Evolutionary conservation across 306 rosid species (phyloP).

Genomic region (Luffa acutangula): DNA sequence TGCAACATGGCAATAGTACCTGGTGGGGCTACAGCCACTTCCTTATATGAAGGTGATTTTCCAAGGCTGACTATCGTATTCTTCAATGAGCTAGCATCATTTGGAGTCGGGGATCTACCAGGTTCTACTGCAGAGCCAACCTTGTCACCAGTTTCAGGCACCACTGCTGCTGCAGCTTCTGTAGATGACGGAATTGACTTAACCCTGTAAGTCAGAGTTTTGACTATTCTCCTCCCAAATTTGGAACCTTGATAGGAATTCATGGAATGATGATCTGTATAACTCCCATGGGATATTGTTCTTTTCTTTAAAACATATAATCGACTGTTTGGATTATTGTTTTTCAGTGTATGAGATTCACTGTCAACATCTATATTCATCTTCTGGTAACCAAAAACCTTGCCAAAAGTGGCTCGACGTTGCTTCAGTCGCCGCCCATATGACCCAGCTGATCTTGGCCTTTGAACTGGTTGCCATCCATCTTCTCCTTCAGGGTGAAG

Average conservation of each 20-base stretch:
- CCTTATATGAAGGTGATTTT: constrained; percentile 96
- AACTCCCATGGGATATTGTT: constrained; percentile 56
- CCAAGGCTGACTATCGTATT: constrained; percentile 60
- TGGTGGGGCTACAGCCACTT: constrained; percentile 98
- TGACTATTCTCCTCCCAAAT: constrained; percentile 70
- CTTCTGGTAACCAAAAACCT: constrained; percentile 68
- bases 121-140: constrained; percentile 33
- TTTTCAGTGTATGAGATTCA: constrained; percentile 39
- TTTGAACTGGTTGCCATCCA: constrained; percentile 97
- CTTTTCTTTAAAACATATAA: constrained; percentile 67
- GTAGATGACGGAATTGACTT: constrained; percentile 55
- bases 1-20: constrained; percentile 72
- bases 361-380: constrained; percentile 47
- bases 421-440: constrained; percentile 67
- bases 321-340: constrained; percentile 43
- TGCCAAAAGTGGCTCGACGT: constrained; percentile 70
- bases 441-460: constrained; percentile 82
- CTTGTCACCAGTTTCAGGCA: constrained; percentile 27
- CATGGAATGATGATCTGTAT: constrained; percentile 44
- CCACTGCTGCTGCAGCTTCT: constrained; percentile 29
- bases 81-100: constrained; percentile 44
- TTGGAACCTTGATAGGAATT: constrained; percentile 62
- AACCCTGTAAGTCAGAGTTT: constrained; percentile 74
- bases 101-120: constrained; percentile 25
- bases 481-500: constrained; percentile 68